A percentile compares a stretch with the other conserved stretches of the same genome.
These are phyloP conservation scores for Hyphopichia buzzinii DNA, from an alignment of 1,139 yeast genomes.

Conservation along the genomic window DNA sequence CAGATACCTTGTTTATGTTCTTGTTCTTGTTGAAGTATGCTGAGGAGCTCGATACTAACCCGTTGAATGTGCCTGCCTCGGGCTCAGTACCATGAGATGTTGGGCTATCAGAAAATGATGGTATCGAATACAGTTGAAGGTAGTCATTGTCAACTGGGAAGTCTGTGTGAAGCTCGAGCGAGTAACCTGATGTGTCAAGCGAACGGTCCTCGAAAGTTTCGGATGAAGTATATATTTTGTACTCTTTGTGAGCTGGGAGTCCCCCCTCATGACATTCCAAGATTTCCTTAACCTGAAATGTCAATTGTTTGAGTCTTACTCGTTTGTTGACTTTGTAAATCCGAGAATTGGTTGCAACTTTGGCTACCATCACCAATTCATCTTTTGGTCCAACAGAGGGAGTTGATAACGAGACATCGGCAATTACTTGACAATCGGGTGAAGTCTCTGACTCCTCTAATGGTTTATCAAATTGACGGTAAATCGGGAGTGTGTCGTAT, in stretches of 20 bases:
- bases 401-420: conserved; percentile 43
- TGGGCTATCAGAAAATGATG: not conserved
- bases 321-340: conserved; percentile 33
- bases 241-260: conserved; percentile 35
- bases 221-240: conserved; percentile 29
- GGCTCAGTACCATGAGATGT: not conserved
- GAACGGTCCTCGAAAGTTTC: conserved; percentile 20
- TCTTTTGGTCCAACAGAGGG: conserved; percentile 55
- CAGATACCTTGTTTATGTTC: conserved; percentile 24
- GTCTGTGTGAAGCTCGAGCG: conserved; percentile 24
- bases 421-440: conserved; percentile 39
- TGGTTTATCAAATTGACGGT: conserved; percentile 54
- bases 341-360: conserved; percentile 35
- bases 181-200: conserved; percentile 32
- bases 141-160: conserved; percentile 42
- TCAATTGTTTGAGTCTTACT: conserved; percentile 43
- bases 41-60: conserved; percentile 2
- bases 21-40: conserved; percentile 15
- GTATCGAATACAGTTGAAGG: conserved; percentile 22
- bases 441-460: conserved; percentile 36
- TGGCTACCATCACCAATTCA: conserved; percentile 35
- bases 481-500: conserved; percentile 53
- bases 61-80: not conserved
- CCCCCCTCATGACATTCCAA: conserved; percentile 50
- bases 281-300: conserved; percentile 51